phyloP scores from a whole-genome alignment of 2,329 filamentous ascomycete species.

The Drechslerella stenobrocha region DNA sequence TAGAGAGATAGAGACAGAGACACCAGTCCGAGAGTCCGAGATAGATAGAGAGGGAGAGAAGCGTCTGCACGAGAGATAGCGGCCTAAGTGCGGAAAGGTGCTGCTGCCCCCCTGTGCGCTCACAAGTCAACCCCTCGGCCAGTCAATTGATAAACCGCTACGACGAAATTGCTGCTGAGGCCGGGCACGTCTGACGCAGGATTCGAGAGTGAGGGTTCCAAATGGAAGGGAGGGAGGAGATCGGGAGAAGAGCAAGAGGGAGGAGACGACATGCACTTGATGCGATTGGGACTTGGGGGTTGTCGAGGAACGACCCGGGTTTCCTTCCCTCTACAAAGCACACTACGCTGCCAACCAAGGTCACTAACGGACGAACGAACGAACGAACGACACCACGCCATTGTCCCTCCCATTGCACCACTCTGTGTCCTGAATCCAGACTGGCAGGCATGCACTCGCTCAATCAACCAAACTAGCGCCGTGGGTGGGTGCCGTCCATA shows the following conservation, averaged over 20 bases:
- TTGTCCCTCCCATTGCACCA: too few relatives aligned
- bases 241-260: constrained; percentile 27
- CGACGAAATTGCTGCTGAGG: too few relatives aligned
- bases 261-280: background rate
- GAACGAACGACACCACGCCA: too few relatives aligned
- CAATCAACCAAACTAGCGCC: constrained; percentile 42
- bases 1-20: background rate
- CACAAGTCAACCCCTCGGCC: constrained; percentile 21
- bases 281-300: constrained; percentile 18
- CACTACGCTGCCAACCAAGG: constrained; percentile 1
- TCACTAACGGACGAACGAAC: background rate
- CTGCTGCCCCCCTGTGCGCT: constrained; percentile 9
- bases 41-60: constrained; percentile 16
- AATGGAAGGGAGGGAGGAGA: constrained; percentile 23
- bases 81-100: background rate
- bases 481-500: constrained; percentile 42
- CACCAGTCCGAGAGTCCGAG: constrained; percentile 3
- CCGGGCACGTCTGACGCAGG: too few relatives aligned
- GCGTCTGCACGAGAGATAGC: background rate
- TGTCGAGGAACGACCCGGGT: constrained; percentile 44
- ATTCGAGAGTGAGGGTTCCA: constrained; percentile 14
- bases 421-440: too few relatives aligned
- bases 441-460: constrained; percentile 7
- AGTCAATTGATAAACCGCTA: too few relatives aligned
- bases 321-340: constrained; percentile 10